Conservation (phyloP, 2,329 filamentous ascomycete genomes). For the Cladophialophora carrionii region DNA sequence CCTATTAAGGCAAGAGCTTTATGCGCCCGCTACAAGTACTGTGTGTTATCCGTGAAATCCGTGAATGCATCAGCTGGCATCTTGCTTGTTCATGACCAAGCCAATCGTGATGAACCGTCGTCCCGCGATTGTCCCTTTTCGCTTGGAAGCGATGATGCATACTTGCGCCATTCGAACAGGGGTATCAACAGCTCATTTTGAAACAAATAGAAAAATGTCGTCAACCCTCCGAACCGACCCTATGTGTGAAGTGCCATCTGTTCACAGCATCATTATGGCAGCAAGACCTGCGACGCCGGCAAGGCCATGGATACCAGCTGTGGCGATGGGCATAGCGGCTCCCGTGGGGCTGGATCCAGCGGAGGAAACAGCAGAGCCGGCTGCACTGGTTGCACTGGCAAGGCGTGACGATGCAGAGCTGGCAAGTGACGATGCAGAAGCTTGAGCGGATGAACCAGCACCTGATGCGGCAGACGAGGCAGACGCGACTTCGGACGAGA, state of each 20-base stretch:
- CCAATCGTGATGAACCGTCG: slow-evolving; percentile 20
- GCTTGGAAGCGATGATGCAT: slow-evolving; percentile 22
- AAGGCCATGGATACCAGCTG: slow-evolving; percentile 37
- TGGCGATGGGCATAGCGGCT: slow-evolving; percentile 35
- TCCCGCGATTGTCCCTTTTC: slow-evolving; percentile 20
- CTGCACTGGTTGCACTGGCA: slow-evolving; percentile 32
- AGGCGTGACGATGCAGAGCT: slow-evolving; percentile 25
- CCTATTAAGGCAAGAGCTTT: slow-evolving; percentile 33
- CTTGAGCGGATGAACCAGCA: slow-evolving; percentile 35
- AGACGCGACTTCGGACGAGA: slow-evolving; percentile 28
- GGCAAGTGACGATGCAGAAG: slow-evolving; percentile 31
- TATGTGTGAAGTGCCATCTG: slow-evolving; percentile 9
- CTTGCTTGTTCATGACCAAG: slow-evolving; percentile 24
- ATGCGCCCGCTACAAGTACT: slow-evolving; percentile 26
- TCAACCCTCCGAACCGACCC: slow-evolving; percentile 14
- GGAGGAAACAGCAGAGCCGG: slow-evolving; percentile 20
- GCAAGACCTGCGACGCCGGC: slow-evolving; percentile 49
- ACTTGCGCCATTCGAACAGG: slow-evolving; percentile 27
- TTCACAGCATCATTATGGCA: slow-evolving; percentile 49
- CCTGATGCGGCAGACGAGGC: slow-evolving; percentile 35
- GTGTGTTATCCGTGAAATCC: slow-evolving; percentile 29
- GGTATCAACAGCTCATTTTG: slow-evolving; percentile 36
- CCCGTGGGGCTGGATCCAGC: slow-evolving; percentile 19
- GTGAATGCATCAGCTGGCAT: slow-evolving; percentile 29
- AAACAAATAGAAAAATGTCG: slow-evolving; percentile 32